Evolutionary conservation across 495 filamentous ascomycete species (phyloP), one percentile per base, ranked within the genome.

Genomic region (Choiromyces venosus): DNA sequence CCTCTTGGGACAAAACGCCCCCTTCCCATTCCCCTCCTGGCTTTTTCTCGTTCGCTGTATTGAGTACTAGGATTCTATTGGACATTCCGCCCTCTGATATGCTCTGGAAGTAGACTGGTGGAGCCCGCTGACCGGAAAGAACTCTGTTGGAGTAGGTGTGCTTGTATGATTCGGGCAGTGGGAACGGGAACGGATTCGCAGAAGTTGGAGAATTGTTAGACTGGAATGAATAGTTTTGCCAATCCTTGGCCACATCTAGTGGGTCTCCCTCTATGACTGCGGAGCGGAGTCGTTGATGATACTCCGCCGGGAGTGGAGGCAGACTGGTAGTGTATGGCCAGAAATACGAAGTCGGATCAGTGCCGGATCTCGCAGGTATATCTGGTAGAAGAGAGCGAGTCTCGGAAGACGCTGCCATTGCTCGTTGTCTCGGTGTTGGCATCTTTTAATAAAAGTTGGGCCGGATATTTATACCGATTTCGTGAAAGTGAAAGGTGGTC

Each of bases 11-110:
- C 70, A 90, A 87, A 29, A 86, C 84, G 37, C 89, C 90, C 7
- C 89, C 90, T 76, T 92, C 90, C 91, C 91, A 93, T 73, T 92
- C 91, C 3, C 91, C 91, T 0, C 91, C 91, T 1, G 91, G 84
- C 39, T 90, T 85, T 74, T 89, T 91, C 78, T 93, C 91, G 79
- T 92, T 90, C 16, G 91, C 91, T 67, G 89, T 87, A 77, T 90
- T 92, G 72, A 93, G 87, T 42, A 93, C 88, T 8, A 91, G 88
- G 70, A 93, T 87, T 21, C 82, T 75, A 39, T 81, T 81, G 39
- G 78, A 77, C 71, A 78, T 69, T 68, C 72, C 61, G 71, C 73
- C 73, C 12, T 80, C 56, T 7, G 76, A 69, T 21, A 71, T 71
- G 0, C 73, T 66, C 29, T 56, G 71, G 66, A 65, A 72, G 67